These are phyloP conservation scores for Magnusiomyces tetraspermus DNA, from an alignment of 1,139 yeast genomes.

Conservation along the genomic window DNA sequence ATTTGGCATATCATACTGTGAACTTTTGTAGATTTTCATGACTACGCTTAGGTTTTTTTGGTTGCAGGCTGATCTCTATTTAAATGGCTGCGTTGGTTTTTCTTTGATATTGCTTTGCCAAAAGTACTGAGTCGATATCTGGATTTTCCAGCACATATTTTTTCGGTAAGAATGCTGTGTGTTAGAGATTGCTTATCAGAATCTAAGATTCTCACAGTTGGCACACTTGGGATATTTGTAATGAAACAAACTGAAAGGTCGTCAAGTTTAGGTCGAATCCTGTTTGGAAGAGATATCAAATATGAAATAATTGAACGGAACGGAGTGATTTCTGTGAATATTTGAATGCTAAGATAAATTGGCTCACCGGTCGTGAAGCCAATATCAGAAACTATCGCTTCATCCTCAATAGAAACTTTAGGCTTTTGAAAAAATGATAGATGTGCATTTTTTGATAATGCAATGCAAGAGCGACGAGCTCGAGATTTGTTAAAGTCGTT, in stretches of 20 bases:
- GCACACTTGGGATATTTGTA: constrained; percentile 23
- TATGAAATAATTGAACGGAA: constrained; percentile 16
- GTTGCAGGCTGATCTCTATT: constrained; percentile 2
- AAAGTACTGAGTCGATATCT: constrained; percentile 8
- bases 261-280: constrained; percentile 17
- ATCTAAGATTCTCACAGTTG: constrained; percentile 18
- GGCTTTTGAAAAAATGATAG: not conserved
- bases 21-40: constrained; percentile 13
- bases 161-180: constrained; percentile 22
- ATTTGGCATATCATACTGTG: constrained; percentile 14
- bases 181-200: constrained; percentile 19
- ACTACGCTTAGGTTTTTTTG: not conserved
- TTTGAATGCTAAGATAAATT: constrained; percentile 8
- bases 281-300: constrained; percentile 21
- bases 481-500: constrained; percentile 12
- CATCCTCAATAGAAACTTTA: not conserved
- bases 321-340: constrained; percentile 5
- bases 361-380: constrained; percentile 8
- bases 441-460: constrained; percentile 10
- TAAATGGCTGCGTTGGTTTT: constrained; percentile 4
- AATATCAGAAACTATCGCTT: not conserved
- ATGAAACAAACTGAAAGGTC: constrained; percentile 21
- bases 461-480: constrained; percentile 10
- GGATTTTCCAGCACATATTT: constrained; percentile 22
- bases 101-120: constrained; percentile 1